phyloP scores from a whole-genome alignment of 106 monocot genomes.

The Dendrobium huoshanense region DNA sequence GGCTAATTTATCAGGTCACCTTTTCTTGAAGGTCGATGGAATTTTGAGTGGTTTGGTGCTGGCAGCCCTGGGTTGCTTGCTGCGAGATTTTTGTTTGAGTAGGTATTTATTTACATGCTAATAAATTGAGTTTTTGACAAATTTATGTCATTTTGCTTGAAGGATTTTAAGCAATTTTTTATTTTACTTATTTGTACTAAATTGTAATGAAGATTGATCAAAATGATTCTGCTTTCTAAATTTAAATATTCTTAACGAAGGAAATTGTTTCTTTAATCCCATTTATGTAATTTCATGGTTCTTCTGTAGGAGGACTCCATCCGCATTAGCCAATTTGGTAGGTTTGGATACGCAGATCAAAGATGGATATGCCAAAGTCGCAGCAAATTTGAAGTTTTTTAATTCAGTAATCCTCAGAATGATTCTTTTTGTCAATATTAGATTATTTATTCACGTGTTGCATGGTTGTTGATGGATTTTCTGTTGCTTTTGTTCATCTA shows the following conservation, averaged over 20 bases:
- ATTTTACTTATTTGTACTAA: neutral
- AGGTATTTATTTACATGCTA: constrained; percentile 31
- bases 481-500: neutral
- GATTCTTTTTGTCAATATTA: neutral
- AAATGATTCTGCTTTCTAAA: neutral
- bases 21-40: constrained; percentile 94
- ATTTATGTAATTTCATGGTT: constrained; percentile 6
- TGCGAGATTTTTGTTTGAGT: constrained; percentile 84
- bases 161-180: neutral
- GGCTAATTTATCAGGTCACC: constrained; percentile 57
- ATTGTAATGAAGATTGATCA: neutral
- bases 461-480: neutral
- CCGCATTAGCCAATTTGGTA: constrained; percentile 61
- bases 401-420: constrained; percentile 51
- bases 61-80: constrained; percentile 76
- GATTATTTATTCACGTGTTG: neutral
- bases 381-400: constrained; percentile 76
- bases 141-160: neutral
- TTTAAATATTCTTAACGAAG: neutral
- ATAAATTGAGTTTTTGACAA: neutral
- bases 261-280: neutral
- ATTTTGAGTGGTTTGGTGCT: constrained; percentile 90
- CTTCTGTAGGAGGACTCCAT: constrained; percentile 66
- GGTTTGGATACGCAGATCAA: constrained; percentile 64
- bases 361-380: constrained; percentile 75